Conservation (phyloP, 495 filamentous ascomycete species). For the Amniculicola lignicola region DNA sequence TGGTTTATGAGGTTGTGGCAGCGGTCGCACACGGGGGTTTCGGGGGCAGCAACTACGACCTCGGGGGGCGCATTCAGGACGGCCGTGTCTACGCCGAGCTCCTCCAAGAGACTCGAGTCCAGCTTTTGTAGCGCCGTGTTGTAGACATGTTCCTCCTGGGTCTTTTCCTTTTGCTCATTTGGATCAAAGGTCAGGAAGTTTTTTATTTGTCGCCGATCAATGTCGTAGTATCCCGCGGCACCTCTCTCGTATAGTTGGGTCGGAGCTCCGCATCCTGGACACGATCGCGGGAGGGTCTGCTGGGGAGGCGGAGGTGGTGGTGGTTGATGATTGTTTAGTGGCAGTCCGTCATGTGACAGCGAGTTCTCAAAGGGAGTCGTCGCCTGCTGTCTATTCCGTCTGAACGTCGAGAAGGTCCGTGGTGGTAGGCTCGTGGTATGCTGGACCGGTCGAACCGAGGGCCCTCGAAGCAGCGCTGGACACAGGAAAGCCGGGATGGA, state of each 20-base stretch:
- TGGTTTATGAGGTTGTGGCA: slow-evolving; percentile 82
- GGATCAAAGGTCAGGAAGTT: slow-evolving; percentile 43
- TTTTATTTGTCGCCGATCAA: slow-evolving; percentile 52
- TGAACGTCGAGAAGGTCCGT: slow-evolving; percentile 17
- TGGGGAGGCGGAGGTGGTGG: too few species aligned
- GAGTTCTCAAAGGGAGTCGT: background rate
- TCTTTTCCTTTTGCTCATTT: slow-evolving; percentile 17
- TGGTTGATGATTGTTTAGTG: too few species aligned
- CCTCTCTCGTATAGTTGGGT: slow-evolving; percentile 67
- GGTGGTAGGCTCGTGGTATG: background rate
- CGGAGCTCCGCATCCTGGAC: slow-evolving; percentile 86
- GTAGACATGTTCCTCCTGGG: slow-evolving; percentile 40
- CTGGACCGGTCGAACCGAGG: background rate
- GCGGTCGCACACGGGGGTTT: slow-evolving; percentile 68
- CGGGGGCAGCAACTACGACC: background rate
- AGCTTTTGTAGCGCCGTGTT: slow-evolving; percentile 27
- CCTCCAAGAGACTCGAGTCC: slow-evolving; percentile 18
- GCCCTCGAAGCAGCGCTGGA: slow-evolving; percentile 19
- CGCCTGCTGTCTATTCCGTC: slow-evolving; percentile 5
- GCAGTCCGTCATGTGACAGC: too few species aligned
- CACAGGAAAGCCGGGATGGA: slow-evolving; percentile 30
- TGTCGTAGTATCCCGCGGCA: slow-evolving; percentile 73
- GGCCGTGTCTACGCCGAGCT: slow-evolving; percentile 25
- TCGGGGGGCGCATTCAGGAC: slow-evolving; percentile 9
- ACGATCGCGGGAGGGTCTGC: slow-evolving; percentile 56